Base-by-base conservation (phyloP, 2,329 filamentous ascomycete species). In the Trichoderma harzianum region DNA sequence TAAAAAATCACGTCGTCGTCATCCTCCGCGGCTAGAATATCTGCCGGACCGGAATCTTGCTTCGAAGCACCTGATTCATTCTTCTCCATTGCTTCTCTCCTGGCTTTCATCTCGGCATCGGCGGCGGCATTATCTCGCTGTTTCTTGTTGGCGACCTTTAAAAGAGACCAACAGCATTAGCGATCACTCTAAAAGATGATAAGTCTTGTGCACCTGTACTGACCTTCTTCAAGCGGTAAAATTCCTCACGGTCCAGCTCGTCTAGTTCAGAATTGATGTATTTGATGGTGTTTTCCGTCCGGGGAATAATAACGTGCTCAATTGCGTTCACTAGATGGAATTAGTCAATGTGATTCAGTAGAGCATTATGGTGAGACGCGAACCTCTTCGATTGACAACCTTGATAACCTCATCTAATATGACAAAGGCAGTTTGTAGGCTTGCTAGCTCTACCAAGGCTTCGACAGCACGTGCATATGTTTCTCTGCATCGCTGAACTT, bases 251-350 rank as follows among this genome's bases (percentile, higher is more conserved):
- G 83, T 98, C 97, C 65, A 99, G 87, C 84, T 99, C 96, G 80
- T 99, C 96, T 18, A 99, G 89, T 81, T 99, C 96, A 1, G 95
- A 97, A 84, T 98, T 98, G 87, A 98, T 98, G 79, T 98, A 99
- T 84, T 97, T 98, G 86, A 99, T 99, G n/a, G 96, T 99, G 79
- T 98, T 99, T 82, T 99, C 96, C 16, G 96, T 99, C 76, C 96
- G 89, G 14, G 96, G 96, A 78, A 99, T 99, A 77, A 99, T 98
- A 77, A 99, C 93, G 81, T 97, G 93, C 82, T 96, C 93, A 78
- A 98, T 98, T 71, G 95, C 95, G 80, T 98, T 98, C 21, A 98
- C 95, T 93, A 26, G 2, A 72, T 60, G 74, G 69, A 11, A 18
- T 74, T 58, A 72, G 72, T 74, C 32, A 34, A 26, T n/a, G 7